These are phyloP conservation scores for Pyrenophora teres DNA, from an alignment of 2,329 filamentous ascomycete species.

Conservation along the genomic window DNA sequence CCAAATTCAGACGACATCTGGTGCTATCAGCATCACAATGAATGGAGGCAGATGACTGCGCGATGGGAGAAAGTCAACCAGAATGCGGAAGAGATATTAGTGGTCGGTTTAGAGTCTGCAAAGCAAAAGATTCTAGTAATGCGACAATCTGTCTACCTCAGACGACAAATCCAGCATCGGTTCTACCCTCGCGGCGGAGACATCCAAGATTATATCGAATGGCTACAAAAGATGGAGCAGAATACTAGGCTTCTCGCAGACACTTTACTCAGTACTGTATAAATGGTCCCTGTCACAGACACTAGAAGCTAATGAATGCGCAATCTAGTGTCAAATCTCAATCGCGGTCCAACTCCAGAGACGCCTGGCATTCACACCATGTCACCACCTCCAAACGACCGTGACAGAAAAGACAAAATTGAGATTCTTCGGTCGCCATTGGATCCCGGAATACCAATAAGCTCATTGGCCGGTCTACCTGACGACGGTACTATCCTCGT, in stretches of 20 bases:
- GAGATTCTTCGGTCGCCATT: constrained; percentile 30
- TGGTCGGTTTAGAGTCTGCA: constrained; percentile 12
- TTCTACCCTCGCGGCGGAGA: constrained; percentile 33
- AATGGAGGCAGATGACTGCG: constrained; percentile 22
- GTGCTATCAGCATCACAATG: constrained; percentile 25
- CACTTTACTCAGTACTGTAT: constrained; percentile 24
- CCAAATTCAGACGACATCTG: constrained; percentile 9
- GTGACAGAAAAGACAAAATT: constrained; percentile 12
- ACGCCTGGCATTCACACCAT: neutral
- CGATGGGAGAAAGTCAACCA: constrained; percentile 23
- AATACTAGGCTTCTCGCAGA: constrained; percentile 29
- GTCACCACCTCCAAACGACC: neutral
- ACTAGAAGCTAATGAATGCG: neutral
- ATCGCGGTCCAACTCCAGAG: constrained; percentile 3
- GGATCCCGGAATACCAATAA: constrained; percentile 28
- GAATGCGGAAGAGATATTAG: constrained; percentile 27
- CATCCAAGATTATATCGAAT: constrained; percentile 30
- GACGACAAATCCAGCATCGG: constrained; percentile 27
- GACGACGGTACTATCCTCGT: constrained; percentile 35
- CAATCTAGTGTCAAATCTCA: constrained; percentile 1
- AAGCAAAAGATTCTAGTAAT: constrained; percentile 34
- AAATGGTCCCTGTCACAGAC: too few relatives aligned
- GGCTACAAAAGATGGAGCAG: constrained; percentile 30
- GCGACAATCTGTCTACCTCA: constrained; percentile 28
- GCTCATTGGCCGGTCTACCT: constrained; percentile 22